Base-by-base conservation (phyloP, 345 rosid species). In the Populus nigra region DNA sequence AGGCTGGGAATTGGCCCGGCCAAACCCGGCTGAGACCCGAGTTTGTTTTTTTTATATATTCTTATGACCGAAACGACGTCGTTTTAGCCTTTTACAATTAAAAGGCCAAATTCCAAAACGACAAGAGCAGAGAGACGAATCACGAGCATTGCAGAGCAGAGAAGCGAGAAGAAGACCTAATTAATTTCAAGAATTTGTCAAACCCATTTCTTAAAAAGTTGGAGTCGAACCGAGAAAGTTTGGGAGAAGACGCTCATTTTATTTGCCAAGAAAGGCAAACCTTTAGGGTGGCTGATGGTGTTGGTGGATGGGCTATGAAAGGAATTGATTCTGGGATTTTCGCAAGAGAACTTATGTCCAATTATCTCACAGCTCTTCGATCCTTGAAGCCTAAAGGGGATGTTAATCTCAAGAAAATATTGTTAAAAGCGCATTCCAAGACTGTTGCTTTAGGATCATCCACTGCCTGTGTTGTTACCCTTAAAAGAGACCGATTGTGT, bases 241-340 rank as follows among this genome's bases (percentile, higher is more conserved):
- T 49, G 1, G 81, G 85, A 8, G 76, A 79, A 15, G 85, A 83
- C 13, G 83, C 83, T 0, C 80, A 76, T 61, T 83, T 83, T 27
- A 3, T 79, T 3, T 63, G 27, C 41, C 20, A 17, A 29, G 73
- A 53, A 11, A 38, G 69, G 69, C 47, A 69, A 5, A 23, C 75
- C 13, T 22, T 83, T 5, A 80, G 83, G 2, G 75, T 83, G 4
- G 80, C 80, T 13, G 85, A 83, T 63, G 85, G 83, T 8, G 80
- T 79, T 20, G 78, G 85, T 2, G 76, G 78, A 1, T 76, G 83
- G 85, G 76, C 73, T 0, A 27, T 2, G 2, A 17, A 33, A 15
- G 85, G 85, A 1, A 25, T 78, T 2, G 85, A 65, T 29, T 38
- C 80, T 0, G 80, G 83, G 3, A 3, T 68, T 11, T 83, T 76